These are phyloP conservation scores for Penicillium sp. DNA, from an alignment of 2,329 filamentous ascomycete genomes.

Conservation along the genomic window DNA sequence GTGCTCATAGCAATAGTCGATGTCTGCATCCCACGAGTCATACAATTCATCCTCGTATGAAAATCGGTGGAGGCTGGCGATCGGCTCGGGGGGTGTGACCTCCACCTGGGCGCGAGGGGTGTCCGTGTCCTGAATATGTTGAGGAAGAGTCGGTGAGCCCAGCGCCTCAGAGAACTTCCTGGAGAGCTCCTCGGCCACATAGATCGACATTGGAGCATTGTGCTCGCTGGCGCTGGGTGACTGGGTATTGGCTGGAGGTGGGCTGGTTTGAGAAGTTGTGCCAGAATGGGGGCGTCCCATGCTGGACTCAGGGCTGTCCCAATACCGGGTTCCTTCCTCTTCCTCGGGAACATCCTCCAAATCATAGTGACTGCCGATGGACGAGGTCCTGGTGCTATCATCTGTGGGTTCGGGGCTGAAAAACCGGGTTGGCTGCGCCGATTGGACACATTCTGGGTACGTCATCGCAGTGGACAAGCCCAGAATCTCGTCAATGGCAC, in stretches of 20 bases:
- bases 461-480: constrained; percentile 34
- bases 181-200: constrained; percentile 34
- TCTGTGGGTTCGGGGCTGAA: constrained; percentile 46
- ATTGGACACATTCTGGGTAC: constrained; percentile 35
- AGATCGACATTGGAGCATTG: constrained; percentile 34
- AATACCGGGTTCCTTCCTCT: constrained; percentile 35
- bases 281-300: constrained; percentile 19
- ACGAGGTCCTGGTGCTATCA: constrained; percentile 41
- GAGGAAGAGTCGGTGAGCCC: constrained; percentile 43
- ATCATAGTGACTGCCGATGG: constrained; percentile 42
- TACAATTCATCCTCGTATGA: constrained; percentile 33
- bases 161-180: constrained; percentile 48
- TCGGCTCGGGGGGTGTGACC: constrained; percentile 14
- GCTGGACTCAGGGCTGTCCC: constrained; percentile 33
- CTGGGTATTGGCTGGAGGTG: constrained; percentile 9
- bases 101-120: constrained; percentile 19
- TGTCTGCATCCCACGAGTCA: constrained; percentile 61
- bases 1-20: constrained; percentile 63
- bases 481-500: constrained; percentile 44
- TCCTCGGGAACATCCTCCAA: constrained; percentile 49
- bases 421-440: constrained; percentile 33
- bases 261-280: constrained; percentile 20
- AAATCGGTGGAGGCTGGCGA: constrained; percentile 19
- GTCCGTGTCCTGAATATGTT: constrained; percentile 20
- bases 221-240: constrained; percentile 15